These are phyloP conservation scores for Eucalyptus erythrocorys DNA, from an alignment of 345 rosid species.

Conservation along the genomic window DNA sequence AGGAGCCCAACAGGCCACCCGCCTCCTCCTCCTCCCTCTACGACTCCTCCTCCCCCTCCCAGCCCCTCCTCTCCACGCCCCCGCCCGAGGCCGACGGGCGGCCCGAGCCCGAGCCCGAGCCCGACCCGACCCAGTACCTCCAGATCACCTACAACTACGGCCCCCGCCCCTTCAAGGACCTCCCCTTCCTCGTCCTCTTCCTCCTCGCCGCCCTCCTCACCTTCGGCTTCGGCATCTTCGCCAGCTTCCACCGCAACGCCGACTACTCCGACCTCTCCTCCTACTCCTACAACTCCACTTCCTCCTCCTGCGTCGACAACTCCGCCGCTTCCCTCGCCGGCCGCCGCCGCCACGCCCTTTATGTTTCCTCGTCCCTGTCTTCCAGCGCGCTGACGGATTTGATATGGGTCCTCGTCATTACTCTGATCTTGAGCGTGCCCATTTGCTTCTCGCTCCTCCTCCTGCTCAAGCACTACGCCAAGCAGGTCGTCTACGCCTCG, in stretches of 20 bases:
- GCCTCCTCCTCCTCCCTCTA: conserved; percentile 1
- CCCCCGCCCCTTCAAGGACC: conserved; percentile 69
- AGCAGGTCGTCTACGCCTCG: conserved; percentile 65
- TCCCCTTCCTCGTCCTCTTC: conserved; percentile 64
- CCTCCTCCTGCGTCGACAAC: conserved; percentile 43
- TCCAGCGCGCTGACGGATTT: conserved; percentile 22
- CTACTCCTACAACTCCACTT: conserved; percentile 34
- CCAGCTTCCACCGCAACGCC: conserved; percentile 41
- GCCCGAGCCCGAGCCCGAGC: conserved; percentile 18
- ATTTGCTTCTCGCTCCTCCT: conserved; percentile 54
- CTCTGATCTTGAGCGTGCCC: conserved; percentile 61
- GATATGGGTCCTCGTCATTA: conserved; percentile 60
- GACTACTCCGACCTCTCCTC: conserved; percentile 38
- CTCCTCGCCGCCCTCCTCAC: conserved; percentile 45
- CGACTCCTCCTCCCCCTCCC: conserved; percentile 35
- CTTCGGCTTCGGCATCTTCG: conserved; percentile 74
- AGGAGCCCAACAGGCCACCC: conserved; percentile 16
- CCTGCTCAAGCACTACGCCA: conserved; percentile 71
- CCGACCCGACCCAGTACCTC: conserved; percentile 70
- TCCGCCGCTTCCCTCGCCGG: conserved; percentile 1
- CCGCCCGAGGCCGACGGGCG: not conserved
- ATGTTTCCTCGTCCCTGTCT: not conserved
- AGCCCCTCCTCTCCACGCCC: conserved; percentile 66
- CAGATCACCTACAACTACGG: conserved; percentile 81
- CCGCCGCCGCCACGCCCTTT: not conserved